Evolutionary conservation across 306 rosid species (phyloP).

Genomic region (Alnus glutinosa): DNA sequence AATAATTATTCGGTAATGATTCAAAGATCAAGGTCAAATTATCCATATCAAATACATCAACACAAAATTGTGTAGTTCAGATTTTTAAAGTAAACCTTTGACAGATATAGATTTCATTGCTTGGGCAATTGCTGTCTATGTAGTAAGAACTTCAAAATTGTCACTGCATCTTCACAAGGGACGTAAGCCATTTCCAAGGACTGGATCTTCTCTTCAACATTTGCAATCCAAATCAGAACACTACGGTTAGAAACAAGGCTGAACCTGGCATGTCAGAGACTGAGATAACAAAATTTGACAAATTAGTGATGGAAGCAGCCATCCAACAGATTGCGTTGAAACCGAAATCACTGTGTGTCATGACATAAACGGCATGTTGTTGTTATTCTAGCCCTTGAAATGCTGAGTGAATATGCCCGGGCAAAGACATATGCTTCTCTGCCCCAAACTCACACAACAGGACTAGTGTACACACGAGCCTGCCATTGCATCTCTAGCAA

Average conservation of each 20-base stretch:
- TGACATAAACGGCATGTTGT: neutral
- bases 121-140: neutral
- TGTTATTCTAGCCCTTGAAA: neutral
- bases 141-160: neutral
- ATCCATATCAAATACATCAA: neutral
- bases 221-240: neutral
- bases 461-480: neutral
- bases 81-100: neutral
- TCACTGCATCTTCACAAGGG: neutral
- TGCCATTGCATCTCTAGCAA: constrained; percentile 16
- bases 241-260: neutral
- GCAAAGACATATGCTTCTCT: neutral
- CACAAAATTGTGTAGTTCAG: neutral
- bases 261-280: neutral
- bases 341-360: neutral
- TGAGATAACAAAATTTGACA: neutral
- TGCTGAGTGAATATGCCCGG: neutral
- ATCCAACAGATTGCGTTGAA: neutral
- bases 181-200: neutral
- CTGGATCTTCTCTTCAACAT: constrained; percentile 1
- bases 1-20: neutral
- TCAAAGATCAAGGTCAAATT: neutral
- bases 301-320: neutral
- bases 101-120: neutral
- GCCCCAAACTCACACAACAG: neutral